Conservation (phyloP, 768 basidiomycete species). For the Stropharia rugosoannulata region DNA sequence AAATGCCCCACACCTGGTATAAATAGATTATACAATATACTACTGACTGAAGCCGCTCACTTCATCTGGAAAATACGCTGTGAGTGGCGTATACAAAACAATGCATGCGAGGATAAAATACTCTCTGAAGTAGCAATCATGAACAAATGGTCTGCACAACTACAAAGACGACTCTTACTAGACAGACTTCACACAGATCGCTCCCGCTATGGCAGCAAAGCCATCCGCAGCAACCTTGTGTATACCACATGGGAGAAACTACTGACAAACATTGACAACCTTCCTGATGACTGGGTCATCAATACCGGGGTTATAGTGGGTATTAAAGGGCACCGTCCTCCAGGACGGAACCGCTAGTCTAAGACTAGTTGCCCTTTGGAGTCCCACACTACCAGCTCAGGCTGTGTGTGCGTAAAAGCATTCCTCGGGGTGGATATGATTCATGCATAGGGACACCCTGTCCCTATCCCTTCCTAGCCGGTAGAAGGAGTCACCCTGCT, state of each 20-base stretch:
- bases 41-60: slow-evolving; percentile 25
- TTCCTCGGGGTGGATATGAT: too few species aligned
- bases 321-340: slow-evolving; percentile 13
- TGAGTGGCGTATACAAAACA: slow-evolving; percentile 18
- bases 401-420: too few species aligned
- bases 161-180: slow-evolving; percentile 16
- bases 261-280: slow-evolving; percentile 9
- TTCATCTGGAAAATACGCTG: slow-evolving; percentile 27
- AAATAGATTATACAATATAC: slow-evolving; percentile 14
- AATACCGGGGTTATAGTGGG: slow-evolving; percentile 32
- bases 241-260: slow-evolving; percentile 20
- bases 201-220: slow-evolving; percentile 9
- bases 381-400: slow-evolving; percentile 11
- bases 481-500: too few species aligned
- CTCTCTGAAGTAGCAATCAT: not conserved
- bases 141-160: slow-evolving; percentile 14
- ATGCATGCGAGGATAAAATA: slow-evolving; percentile 1
- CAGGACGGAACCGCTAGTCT: slow-evolving; percentile 1
- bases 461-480: too few species aligned
- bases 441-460: too few species aligned
- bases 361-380: not conserved
- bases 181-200: slow-evolving; percentile 14
- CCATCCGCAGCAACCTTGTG: slow-evolving; percentile 9
- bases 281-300: slow-evolving; percentile 19
- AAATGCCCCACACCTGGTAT: slow-evolving; percentile 1